Percentiles rank a stretch among this genome's conserved stretches.
phyloP scores from a whole-genome alignment of 306 rosid species.

The Casuarina cunninghamiana region DNA sequence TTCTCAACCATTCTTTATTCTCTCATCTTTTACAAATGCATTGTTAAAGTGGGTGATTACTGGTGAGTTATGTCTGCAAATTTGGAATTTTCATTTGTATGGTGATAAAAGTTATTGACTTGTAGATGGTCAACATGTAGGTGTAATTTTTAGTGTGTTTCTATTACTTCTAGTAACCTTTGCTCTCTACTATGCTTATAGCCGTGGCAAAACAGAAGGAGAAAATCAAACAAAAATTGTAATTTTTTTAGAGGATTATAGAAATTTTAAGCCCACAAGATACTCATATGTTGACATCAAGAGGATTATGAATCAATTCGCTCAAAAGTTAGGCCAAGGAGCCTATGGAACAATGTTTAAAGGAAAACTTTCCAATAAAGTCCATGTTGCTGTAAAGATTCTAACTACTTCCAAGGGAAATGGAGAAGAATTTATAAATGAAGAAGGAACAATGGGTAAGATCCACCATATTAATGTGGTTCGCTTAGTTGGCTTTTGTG shows the following conservation, averaged over 20 bases:
- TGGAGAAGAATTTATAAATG: constrained; percentile 35
- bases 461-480: constrained; percentile 48
- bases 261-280: constrained; percentile 40
- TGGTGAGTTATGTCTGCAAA: constrained; percentile 21
- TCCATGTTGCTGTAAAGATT: constrained; percentile 32
- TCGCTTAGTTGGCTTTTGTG: constrained; percentile 47
- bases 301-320: constrained; percentile 38
- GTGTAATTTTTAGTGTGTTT: constrained; percentile 27
- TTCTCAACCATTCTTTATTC: not conserved
- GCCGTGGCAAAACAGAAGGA: not conserved
- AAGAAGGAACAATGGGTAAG: constrained; percentile 39
- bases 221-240: constrained; percentile 19
- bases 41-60: constrained; percentile 7
- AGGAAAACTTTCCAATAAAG: constrained; percentile 31
- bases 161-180: not conserved
- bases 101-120: not conserved
- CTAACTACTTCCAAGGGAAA: constrained; percentile 16
- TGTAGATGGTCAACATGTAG: constrained; percentile 8
- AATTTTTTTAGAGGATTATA: constrained; percentile 43
- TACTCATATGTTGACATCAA: constrained; percentile 40
- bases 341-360: constrained; percentile 42
- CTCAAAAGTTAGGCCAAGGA: constrained; percentile 42
- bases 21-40: constrained; percentile 17
- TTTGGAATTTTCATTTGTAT: not conserved
- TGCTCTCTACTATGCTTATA: constrained; percentile 16